These are phyloP conservation scores for Tephrocybe sp. DNA, from an alignment of 768 basidiomycete species.

Conservation along the genomic window DNA sequence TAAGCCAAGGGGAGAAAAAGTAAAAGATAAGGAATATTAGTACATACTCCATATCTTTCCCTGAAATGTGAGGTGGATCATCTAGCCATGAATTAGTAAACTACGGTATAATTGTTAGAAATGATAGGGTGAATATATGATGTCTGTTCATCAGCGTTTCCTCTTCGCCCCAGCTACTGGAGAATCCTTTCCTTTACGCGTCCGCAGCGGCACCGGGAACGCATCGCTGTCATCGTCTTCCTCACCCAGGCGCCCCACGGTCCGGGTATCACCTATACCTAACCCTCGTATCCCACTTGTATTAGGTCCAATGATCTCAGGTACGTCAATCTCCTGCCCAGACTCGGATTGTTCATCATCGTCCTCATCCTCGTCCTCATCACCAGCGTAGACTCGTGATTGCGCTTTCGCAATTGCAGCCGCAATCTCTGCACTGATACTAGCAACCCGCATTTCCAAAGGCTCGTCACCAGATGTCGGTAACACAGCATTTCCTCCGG, in stretches of 20 bases:
- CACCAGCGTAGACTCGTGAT: constrained; percentile 50
- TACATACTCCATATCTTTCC: too few relatives aligned
- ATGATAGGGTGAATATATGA: too few relatives aligned
- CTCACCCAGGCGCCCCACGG: constrained; percentile 28
- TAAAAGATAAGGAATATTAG: too few relatives aligned
- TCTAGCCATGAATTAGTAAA: too few relatives aligned
- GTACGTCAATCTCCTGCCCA: constrained; percentile 46
- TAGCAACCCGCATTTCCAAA: constrained; percentile 67
- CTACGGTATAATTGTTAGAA: background rate
- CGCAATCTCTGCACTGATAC: constrained; percentile 77
- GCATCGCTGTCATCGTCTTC: constrained; percentile 74
- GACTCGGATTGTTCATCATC: constrained; percentile 48
- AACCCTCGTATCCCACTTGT: constrained; percentile 60
- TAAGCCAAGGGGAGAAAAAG: too few relatives aligned
- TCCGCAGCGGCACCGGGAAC: constrained; percentile 70
- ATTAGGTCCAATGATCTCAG: constrained; percentile 53
- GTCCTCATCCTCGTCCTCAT: constrained; percentile 52
- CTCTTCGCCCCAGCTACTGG: constrained; percentile 55
- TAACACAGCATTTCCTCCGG: constrained; percentile 32
- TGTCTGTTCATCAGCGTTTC: constrained; percentile 71
- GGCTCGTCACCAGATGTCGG: constrained; percentile 38
- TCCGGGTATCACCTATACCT: constrained; percentile 24
- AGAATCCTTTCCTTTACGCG: constrained; percentile 59
- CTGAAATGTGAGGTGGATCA: too few relatives aligned
- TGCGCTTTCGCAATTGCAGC: constrained; percentile 77